phyloP scores from a whole-genome alignment of 805 yeast species.

The Candida ovalis region DNA sequence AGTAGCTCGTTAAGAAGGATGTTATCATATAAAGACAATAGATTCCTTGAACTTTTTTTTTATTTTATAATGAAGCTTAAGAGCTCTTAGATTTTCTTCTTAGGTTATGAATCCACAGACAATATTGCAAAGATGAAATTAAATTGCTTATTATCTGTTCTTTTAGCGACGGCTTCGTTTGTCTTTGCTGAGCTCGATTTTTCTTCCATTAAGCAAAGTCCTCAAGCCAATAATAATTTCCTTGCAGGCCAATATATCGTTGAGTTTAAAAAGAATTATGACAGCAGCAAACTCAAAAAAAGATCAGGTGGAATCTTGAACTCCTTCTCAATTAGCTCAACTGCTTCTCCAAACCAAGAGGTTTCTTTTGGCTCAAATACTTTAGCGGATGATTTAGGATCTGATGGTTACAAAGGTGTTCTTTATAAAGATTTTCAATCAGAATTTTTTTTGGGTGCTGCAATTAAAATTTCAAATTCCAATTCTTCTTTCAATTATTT shows the following conservation, averaged over 20 bases:
- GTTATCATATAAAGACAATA: no score
- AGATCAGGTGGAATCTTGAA: background rate
- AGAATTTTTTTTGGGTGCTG: constrained; percentile 6
- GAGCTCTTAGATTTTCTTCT: no score
- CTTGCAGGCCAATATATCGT: background rate
- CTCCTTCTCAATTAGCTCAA: background rate
- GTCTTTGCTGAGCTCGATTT: background rate
- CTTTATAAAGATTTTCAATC: constrained; percentile 5
- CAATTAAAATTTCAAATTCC: constrained; percentile 1
- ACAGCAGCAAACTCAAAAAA: background rate
- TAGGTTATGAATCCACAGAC: no score
- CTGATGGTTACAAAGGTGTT: constrained; percentile 2
- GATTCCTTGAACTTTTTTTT: no score
- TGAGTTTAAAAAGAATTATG: background rate
- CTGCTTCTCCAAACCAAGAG: background rate
- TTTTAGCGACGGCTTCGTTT: background rate
- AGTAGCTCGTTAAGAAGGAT: no score
- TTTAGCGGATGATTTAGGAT: background rate
- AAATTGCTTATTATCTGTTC: background rate
- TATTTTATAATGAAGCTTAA: no score
- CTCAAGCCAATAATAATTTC: background rate
- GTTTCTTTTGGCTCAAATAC: background rate
- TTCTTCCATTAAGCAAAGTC: background rate
- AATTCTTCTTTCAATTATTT: constrained; percentile 1
- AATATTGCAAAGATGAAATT: background rate